Base-by-base conservation (phyloP, 2,329 filamentous ascomycete species). In the Beauveria sp. region DNA sequence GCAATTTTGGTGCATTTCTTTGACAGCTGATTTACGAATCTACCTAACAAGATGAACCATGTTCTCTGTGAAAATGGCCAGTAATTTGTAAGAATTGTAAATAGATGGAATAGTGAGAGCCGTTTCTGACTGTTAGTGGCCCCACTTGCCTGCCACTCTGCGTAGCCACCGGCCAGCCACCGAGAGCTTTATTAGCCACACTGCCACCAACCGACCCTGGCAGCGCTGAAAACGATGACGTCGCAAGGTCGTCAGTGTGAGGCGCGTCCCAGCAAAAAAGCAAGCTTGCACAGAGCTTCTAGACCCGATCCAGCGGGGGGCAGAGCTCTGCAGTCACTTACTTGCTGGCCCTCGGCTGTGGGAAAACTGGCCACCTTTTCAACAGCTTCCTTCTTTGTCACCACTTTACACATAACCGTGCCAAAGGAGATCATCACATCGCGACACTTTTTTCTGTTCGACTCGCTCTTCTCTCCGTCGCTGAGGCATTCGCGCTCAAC, bases 321-420 rank as follows among this genome's bases (percentile, higher is more conserved):
- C n/a, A 38, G 24, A 60, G 40, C 58, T 53, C 26, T 53, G 38
- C 40, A 53, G 34, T 48, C n/a, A 46, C 51, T 43, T 48, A 46
- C 59, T 34, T 48, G 50, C 42, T 20, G 24, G 22, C 43, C 43
- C 58, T 53, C 58, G 42, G 50, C 53, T 54, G 18, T 16, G 18
- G 22, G 48, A 57, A 58, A 62, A 51, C 34, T 34, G 53, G 51
- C 59, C 59, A 61, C 51, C 50, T 55, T 61, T 55, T 43, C 49
- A 52, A 60, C 12, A 9, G 18, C 38, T 55, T 53, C 12, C 42
- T n/a, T 34, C 50, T 61, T 54, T 31, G 54, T 50, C 38, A 20
- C 18, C 20, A 38, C 45, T 56, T 14, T 5, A 26, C 46, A 46
- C 16, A 45, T 26, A 40, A 28, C 14, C 31, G 9, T 53, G n/a